Evolutionary conservation across 2,329 filamentous ascomycete species (phyloP), one percentile per base, ranked within the genome.

Genomic region (Pezizomycotina sp.): DNA sequence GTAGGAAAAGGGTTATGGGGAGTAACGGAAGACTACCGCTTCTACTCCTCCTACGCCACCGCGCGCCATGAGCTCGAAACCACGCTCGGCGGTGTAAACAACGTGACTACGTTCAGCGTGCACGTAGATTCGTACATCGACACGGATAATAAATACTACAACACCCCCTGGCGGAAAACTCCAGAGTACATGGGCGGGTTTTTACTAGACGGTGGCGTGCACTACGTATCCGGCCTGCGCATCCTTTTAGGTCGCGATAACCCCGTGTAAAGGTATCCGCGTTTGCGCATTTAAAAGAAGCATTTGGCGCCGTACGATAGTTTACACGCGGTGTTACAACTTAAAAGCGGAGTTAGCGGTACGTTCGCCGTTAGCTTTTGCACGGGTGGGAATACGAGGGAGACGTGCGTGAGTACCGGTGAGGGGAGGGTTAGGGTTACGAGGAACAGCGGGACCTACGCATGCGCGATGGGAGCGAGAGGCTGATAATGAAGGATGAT

Each of bases 141-240:
- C n/a, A 19, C n/a, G 36, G 12, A 16, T 12, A 41, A 41, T 37
- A 31, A 42, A 40, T 29, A 27, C 22, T 26, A 39, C 52, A 62
- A 65, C 44, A 69, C 65, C 0, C 48, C 57, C 7, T 70, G 77
- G 79, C 70, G 79, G 36, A 75, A 74, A 54, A 65, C 59, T 36
- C 77, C 78, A 1, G 62, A 67, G 34, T 69, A 80, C 52, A 77
- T 82, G 56, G 79, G 78, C 36, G 78, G 79, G 0, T 83, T 82
- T 53, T 55, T 83, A 36, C 66, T 84, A 2, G 78, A 84, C 51
- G 76, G 70, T 9, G 78, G 79, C 27, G 75, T 84, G 16, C 79
- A 84, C 55, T 74, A 69, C 42, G 61, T 73, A 5, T 77, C 77
- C 5, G 71, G 59, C 0, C 62, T 74, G 31, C 62, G 77, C 10